Percentiles rank a stretch among this genome's conserved stretches.
Conservation (phyloP, 176 grass and related monocot species). For the Oryza officinalis region DNA sequence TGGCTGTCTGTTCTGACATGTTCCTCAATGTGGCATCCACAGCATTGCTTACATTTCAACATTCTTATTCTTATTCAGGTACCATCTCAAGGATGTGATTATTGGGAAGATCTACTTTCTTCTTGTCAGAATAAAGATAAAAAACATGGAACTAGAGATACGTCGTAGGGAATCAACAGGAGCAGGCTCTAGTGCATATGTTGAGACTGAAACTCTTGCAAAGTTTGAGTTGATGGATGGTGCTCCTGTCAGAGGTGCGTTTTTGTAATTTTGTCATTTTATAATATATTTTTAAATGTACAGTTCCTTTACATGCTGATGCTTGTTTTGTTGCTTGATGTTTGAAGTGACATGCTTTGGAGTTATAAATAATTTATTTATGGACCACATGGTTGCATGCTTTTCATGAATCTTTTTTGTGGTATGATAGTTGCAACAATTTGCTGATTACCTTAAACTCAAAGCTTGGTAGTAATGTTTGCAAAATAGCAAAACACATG, state of each 20-base stretch:
- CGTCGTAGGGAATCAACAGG: slow-evolving; percentile 88
- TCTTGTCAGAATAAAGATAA: slow-evolving; percentile 98
- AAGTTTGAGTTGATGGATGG: slow-evolving; percentile 99
- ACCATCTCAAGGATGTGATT: slow-evolving; percentile 94
- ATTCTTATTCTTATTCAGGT: slow-evolving; percentile 47
- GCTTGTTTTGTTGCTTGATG: background rate
- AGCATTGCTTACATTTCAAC: background rate
- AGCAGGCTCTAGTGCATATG: slow-evolving; percentile 93
- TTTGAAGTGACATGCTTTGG: background rate
- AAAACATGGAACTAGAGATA: slow-evolving; percentile 93
- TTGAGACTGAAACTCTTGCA: slow-evolving; percentile 97
- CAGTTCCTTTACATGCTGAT: background rate
- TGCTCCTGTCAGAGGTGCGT: slow-evolving; percentile 90
- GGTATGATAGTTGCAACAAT: too few species aligned
- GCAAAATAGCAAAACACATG: background rate
- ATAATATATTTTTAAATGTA: background rate
- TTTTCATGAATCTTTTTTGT: background rate
- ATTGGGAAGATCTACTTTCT: slow-evolving; percentile 98
- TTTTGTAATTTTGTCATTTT: background rate
- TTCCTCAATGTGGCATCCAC: background rate
- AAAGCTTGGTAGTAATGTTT: too few species aligned
- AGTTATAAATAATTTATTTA: background rate
- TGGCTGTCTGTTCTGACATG: background rate
- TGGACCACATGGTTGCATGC: background rate
- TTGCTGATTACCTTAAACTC: too few species aligned